These are phyloP conservation scores for Bimuria novae-zelandiae DNA, from an alignment of 2,329 filamentous ascomycete genomes.

Conservation along the genomic window DNA sequence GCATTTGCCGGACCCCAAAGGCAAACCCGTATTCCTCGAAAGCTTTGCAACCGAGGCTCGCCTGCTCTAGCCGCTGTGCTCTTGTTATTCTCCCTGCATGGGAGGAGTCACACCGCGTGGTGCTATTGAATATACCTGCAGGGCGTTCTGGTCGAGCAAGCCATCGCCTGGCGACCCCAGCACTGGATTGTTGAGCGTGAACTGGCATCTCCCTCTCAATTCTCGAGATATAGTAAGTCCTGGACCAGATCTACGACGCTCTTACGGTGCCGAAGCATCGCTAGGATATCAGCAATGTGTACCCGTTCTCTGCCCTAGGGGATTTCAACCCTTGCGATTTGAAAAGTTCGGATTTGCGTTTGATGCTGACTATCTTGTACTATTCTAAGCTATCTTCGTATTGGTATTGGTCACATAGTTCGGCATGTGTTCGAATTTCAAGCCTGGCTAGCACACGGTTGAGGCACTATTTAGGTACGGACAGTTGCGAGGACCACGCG, in stretches of 20 bases:
- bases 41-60: background rate
- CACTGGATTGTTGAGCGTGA: background rate
- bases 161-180: background rate
- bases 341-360: background rate
- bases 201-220: background rate
- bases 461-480: too few relatives aligned
- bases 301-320: too few relatives aligned
- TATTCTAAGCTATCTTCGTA: background rate
- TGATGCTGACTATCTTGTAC: background rate
- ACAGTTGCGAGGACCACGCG: slow-evolving; percentile 1
- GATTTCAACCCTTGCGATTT: background rate
- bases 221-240: too few relatives aligned
- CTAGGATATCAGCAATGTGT: too few relatives aligned
- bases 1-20: background rate
- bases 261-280: too few relatives aligned
- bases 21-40: background rate
- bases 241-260: too few relatives aligned
- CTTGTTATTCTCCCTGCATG: background rate
- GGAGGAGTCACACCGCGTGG: slow-evolving; percentile 5
- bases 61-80: background rate
- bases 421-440: too few relatives aligned
- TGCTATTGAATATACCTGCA: slow-evolving; percentile 10
- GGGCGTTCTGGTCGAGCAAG: slow-evolving; percentile 1
- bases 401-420: too few relatives aligned
- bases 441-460: too few relatives aligned